These are phyloP conservation scores for Spergularia bocconei DNA, from an alignment of 148 eudicot species.

Conservation along the genomic window DNA sequence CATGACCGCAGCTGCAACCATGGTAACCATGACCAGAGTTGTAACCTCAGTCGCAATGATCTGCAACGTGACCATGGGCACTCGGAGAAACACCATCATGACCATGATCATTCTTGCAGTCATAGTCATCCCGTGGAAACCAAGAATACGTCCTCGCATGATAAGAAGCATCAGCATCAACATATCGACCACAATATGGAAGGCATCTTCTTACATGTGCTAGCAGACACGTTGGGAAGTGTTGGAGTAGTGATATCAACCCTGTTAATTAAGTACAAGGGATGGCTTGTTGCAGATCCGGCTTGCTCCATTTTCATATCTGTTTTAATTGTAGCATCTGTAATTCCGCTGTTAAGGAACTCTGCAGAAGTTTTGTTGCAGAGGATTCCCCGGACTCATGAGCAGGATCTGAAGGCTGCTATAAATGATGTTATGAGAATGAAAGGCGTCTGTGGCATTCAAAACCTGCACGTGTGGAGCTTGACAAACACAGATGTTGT, in stretches of 20 bases:
- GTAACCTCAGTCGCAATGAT: slow-evolving; percentile 26
- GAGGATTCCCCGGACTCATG: slow-evolving; percentile 78
- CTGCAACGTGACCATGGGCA: slow-evolving; percentile 23
- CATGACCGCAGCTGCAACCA: neutral
- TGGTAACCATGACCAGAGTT: slow-evolving; percentile 29
- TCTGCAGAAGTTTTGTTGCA: slow-evolving; percentile 89
- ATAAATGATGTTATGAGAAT: slow-evolving; percentile 55
- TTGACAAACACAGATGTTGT: slow-evolving; percentile 76
- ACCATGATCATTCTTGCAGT: slow-evolving; percentile 22
- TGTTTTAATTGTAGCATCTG: slow-evolving; percentile 76
- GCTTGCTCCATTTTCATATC: slow-evolving; percentile 95
- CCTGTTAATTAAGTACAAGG: slow-evolving; percentile 78
- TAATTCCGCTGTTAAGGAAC: slow-evolving; percentile 81
- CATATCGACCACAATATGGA: slow-evolving; percentile 99
- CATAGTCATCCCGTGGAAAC: slow-evolving; percentile 32
- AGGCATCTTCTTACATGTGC: slow-evolving; percentile 95
- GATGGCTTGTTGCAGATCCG: slow-evolving; percentile 97
- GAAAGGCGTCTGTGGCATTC: slow-evolving; percentile 69
- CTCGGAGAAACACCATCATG: slow-evolving; percentile 12
- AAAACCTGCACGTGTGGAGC: slow-evolving; percentile 85
- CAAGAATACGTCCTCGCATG: slow-evolving; percentile 20
- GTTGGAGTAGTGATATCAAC: slow-evolving; percentile 96
- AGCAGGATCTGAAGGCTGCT: slow-evolving; percentile 63
- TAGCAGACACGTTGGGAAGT: slow-evolving; percentile 97
- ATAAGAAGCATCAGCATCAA: slow-evolving; percentile 42